A percentile compares a stretch with the other conserved stretches of the same genome.
Conservation (phyloP, 1,284 basidiomycete genomes). For the Ceratobasidium sp. region DNA sequence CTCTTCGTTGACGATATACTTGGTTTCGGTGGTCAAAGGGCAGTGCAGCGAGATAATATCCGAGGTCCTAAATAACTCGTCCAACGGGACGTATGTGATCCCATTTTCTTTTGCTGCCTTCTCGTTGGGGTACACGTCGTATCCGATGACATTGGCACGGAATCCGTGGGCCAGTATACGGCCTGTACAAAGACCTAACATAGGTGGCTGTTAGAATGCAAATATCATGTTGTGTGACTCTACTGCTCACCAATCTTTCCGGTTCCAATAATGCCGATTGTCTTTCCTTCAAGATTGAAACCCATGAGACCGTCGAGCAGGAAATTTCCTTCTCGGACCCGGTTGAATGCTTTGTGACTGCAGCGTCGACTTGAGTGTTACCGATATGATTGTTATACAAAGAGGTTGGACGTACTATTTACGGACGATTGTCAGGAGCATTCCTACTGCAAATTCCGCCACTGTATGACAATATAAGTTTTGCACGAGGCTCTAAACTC, state of each 20-base stretch:
- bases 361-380: neutral
- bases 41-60: conserved; percentile 55
- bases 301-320: conserved; percentile 46
- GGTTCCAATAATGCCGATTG: conserved; percentile 60
- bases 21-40: conserved; percentile 53
- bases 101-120: conserved; percentile 50
- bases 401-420: conserved; percentile 44
- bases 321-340: conserved; percentile 48
- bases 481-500: neutral
- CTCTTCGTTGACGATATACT: conserved; percentile 53
- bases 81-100: conserved; percentile 52
- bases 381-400: neutral
- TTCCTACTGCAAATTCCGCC: conserved; percentile 47
- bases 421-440: conserved; percentile 45
- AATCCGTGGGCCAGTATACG: conserved; percentile 44
- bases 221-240: neutral
- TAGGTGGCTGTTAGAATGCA: neutral
- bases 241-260: conserved; percentile 54
- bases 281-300: conserved; percentile 55
- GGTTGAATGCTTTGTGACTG: conserved; percentile 46
- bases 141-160: conserved; percentile 57
- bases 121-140: conserved; percentile 55
- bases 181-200: conserved; percentile 43
- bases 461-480: conserved; percentile 31
- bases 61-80: conserved; percentile 54